These are phyloP conservation scores for Alloteropsis angusta DNA, from an alignment of 202 grass and related monocot genomes.

Conservation along the genomic window DNA sequence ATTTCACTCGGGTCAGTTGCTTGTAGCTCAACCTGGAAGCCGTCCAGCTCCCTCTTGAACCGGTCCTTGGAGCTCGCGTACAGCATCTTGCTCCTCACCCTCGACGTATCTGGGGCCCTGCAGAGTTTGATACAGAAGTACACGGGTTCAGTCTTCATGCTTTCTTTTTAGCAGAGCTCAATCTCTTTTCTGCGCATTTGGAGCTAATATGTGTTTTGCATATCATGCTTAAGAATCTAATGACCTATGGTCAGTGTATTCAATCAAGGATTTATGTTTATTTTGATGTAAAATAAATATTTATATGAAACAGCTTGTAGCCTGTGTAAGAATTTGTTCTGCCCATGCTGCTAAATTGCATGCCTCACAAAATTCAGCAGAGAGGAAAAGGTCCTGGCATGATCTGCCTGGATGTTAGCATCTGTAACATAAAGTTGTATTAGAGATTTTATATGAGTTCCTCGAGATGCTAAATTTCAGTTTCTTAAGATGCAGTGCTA, in stretches of 20 bases:
- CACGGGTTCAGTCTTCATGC: not conserved
- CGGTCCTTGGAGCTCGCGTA: slow-evolving; percentile 89
- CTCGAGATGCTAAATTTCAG: not conserved
- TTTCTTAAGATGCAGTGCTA: not conserved
- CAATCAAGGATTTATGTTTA: not conserved
- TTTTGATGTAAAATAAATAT: not conserved
- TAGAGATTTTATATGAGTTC: not conserved
- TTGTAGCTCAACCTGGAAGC: slow-evolving; percentile 77
- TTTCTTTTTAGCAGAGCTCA: not conserved
- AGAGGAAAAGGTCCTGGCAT: not conserved
- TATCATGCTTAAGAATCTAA: not conserved
- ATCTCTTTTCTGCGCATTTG: not conserved
- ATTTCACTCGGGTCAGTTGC: slow-evolving; percentile 90
- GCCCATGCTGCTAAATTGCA: not conserved
- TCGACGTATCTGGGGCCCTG: slow-evolving; percentile 71
- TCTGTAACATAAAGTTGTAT: not conserved
- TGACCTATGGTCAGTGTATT: not conserved
- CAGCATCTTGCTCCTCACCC: slow-evolving; percentile 82
- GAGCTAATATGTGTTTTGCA: not conserved
- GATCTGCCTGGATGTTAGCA: slow-evolving; percentile 18
- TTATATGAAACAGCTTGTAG: not conserved
- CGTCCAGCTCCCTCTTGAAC: slow-evolving; percentile 87
- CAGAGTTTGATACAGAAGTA: not conserved
- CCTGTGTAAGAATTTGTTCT: not conserved
- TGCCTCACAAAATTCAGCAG: not conserved